phyloP scores from a whole-genome alignment of 164 flowering plant genomes.

The Vitis amurensis region DNA sequence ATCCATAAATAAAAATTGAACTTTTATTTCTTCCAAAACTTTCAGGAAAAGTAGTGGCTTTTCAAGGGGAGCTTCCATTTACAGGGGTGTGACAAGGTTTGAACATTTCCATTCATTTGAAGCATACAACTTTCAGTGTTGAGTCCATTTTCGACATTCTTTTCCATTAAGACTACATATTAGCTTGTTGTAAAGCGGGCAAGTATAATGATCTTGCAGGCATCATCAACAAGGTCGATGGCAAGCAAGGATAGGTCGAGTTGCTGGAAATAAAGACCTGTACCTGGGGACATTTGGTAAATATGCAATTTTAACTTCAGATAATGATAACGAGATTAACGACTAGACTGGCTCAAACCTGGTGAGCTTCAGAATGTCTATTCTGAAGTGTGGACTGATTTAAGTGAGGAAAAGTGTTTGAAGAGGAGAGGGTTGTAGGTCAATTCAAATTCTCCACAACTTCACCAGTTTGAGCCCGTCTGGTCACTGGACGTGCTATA shows the following conservation, averaged over 20 bases:
- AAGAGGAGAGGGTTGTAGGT: no score
- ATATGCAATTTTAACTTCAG: background rate
- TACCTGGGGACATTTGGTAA: constrained; percentile 90
- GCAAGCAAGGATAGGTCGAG: constrained; percentile 95
- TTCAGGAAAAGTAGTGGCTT: constrained; percentile 76
- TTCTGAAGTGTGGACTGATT: no score
- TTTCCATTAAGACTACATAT: background rate
- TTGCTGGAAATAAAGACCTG: constrained; percentile 87
- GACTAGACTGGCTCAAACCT: background rate
- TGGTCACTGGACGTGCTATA: background rate
- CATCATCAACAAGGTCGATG: constrained; percentile 95
- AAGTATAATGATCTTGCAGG: constrained; percentile 30
- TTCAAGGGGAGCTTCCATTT: constrained; percentile 76
- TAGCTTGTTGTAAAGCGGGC: background rate
- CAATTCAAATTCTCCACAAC: no score
- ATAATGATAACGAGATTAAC: background rate
- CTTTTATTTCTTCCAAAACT: background rate
- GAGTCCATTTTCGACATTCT: background rate
- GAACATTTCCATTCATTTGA: background rate
- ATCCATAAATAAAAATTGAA: no score
- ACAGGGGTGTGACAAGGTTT: constrained; percentile 77
- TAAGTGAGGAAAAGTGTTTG: no score
- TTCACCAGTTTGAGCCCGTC: background rate
- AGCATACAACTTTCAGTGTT: background rate
- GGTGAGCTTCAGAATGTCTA: no score